phyloP scores from a whole-genome alignment of 2,329 filamentous ascomycete genomes.

The Tolypocladium guangdongense region DNA sequence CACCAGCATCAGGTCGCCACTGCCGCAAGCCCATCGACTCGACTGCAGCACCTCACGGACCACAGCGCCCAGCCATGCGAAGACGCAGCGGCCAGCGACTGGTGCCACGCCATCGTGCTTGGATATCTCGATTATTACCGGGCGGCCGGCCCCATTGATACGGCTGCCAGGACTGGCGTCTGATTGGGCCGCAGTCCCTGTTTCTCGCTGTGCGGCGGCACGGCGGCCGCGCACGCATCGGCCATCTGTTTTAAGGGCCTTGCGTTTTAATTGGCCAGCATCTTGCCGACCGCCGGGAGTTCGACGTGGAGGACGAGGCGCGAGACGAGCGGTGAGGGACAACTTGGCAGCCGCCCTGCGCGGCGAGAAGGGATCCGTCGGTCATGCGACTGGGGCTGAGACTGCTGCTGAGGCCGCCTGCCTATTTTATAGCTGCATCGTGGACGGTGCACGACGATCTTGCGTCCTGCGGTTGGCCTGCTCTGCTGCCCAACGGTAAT shows the following conservation, averaged over 20 bases:
- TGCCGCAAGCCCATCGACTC: neutral
- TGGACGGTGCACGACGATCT: neutral
- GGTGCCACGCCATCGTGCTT: conserved; percentile 1
- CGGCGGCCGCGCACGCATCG: neutral
- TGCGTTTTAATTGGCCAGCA: neutral
- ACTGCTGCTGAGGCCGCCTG: neutral
- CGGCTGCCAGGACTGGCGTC: neutral
- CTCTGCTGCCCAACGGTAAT: neutral
- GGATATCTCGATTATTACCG: neutral
- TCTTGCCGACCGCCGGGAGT: neutral
- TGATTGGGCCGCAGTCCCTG: neutral
- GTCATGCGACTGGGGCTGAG: neutral
- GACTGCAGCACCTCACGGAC: neutral
- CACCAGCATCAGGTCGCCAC: neutral
- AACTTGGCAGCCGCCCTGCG: too few species aligned
- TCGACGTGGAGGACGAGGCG: neutral
- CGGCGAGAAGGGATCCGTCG: neutral
- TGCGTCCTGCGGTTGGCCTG: neutral
- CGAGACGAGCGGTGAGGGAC: neutral
- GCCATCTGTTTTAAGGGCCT: neutral
- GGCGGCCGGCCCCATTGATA: neutral
- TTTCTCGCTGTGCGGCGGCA: neutral
- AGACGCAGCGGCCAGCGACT: neutral
- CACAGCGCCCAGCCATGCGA: neutral
- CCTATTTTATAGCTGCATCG: neutral